Evolutionary conservation across 257 asterid species (phyloP).

Genomic region (Ajuga chamaepitys): DNA sequence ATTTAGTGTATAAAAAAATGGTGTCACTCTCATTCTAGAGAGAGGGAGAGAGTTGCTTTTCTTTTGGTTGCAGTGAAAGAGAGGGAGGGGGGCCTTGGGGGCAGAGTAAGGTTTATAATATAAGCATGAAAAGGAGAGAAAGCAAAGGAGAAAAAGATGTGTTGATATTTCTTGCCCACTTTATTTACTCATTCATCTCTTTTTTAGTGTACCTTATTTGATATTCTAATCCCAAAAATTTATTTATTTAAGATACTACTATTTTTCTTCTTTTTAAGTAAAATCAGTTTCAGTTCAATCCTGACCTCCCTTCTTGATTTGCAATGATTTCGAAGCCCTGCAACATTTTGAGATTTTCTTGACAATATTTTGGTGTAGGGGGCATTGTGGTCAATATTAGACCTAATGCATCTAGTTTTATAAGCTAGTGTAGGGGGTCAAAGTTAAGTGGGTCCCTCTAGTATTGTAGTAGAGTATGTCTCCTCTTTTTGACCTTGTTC

Average conservation of each 20-base stretch:
- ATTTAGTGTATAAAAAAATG: neutral
- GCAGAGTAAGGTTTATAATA: slow-evolving; percentile 1
- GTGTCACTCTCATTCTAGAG: slow-evolving; percentile 7
- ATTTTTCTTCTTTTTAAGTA: slow-evolving; percentile 9
- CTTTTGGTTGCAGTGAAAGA: slow-evolving; percentile 25
- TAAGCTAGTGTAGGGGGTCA: slow-evolving; percentile 21
- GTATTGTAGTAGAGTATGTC: slow-evolving; percentile 1
- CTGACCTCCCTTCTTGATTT: too few relatives aligned
- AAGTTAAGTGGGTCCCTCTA: slow-evolving; percentile 10
- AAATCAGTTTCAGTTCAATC: neutral
- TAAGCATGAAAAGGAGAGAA: slow-evolving; percentile 40
- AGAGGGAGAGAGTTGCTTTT: slow-evolving; percentile 15
- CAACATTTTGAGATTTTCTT: too few relatives aligned
- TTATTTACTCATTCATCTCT: slow-evolving; percentile 15
- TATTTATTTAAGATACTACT: neutral
- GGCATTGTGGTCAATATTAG: slow-evolving; percentile 16
- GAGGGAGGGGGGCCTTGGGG: slow-evolving; percentile 3
- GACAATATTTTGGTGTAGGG: neutral
- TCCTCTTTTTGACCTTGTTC: slow-evolving; percentile 16
- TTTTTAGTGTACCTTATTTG: slow-evolving; percentile 9
- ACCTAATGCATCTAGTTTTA: neutral
- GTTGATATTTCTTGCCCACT: slow-evolving; percentile 19
- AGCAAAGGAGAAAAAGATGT: slow-evolving; percentile 23
- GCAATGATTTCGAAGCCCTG: too few relatives aligned
- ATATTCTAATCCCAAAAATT: slow-evolving; percentile 4